Evolutionary conservation across 805 yeast species (phyloP).

Genomic region (Candida rishiriensis): DNA sequence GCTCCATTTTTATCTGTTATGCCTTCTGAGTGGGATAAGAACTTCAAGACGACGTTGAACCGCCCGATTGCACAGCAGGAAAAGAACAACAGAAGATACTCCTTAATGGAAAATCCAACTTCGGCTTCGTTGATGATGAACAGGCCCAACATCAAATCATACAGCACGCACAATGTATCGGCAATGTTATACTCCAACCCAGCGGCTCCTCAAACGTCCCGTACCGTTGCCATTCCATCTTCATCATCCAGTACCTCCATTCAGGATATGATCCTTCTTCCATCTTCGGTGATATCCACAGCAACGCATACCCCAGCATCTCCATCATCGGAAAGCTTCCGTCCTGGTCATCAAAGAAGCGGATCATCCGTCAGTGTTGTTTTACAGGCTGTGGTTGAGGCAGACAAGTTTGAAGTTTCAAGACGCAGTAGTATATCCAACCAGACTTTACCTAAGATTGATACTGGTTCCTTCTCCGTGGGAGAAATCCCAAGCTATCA

Average conservation of each 20-base stretch:
- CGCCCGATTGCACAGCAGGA: slow-evolving; percentile 18
- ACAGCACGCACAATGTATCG: slow-evolving; percentile 35
- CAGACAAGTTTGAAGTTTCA: slow-evolving; percentile 39
- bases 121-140: slow-evolving; percentile 36
- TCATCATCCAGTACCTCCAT: slow-evolving; percentile 26
- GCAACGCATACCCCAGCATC: neutral
- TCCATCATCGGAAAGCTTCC: slow-evolving; percentile 3
- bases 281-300: neutral
- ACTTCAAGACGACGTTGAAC: slow-evolving; percentile 37
- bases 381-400: slow-evolving; percentile 69
- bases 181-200: slow-evolving; percentile 44
- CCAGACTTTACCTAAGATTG: slow-evolving; percentile 12
- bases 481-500: too few species aligned
- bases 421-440: slow-evolving; percentile 29
- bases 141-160: slow-evolving; percentile 30
- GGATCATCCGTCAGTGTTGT: slow-evolving; percentile 61
- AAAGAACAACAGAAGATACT: slow-evolving; percentile 33
- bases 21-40: slow-evolving; percentile 86
- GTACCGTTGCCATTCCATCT: slow-evolving; percentile 29
- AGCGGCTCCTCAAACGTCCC: slow-evolving; percentile 64
- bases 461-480: neutral
- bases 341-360: slow-evolving; percentile 18
- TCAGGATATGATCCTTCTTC: slow-evolving; percentile 7
- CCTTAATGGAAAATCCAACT: slow-evolving; percentile 41
- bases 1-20: slow-evolving; percentile 75